Conservation (phyloP, 345 rosid genomes). For the Rhodamnia rubescens region DNA sequence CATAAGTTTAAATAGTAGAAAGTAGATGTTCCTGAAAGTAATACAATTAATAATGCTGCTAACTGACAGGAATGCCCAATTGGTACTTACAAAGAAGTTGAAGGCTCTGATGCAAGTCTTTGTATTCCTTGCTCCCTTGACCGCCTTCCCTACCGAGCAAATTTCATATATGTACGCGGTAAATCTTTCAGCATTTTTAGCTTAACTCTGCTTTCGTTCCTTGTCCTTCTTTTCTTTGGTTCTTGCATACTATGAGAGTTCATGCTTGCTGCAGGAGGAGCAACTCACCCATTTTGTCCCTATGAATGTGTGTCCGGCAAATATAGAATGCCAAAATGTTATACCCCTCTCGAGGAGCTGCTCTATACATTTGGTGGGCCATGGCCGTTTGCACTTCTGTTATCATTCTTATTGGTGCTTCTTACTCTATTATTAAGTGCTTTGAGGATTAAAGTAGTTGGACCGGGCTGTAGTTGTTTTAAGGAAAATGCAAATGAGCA, state of each 20-base stretch:
- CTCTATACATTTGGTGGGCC: conserved; percentile 92
- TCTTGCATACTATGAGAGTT: conserved; percentile 11
- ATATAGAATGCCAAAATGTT: conserved; percentile 95
- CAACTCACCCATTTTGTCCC: conserved; percentile 54
- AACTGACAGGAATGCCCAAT: conserved; percentile 82
- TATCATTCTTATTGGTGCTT: conserved; percentile 57
- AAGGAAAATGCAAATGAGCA: conserved; percentile 47
- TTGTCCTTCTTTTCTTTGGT: background rate
- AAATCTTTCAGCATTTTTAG: background rate
- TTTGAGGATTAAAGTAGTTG: conserved; percentile 61
- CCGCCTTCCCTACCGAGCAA: conserved; percentile 74
- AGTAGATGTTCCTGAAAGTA: background rate
- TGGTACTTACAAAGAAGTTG: conserved; percentile 82
- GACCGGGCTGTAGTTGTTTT: conserved; percentile 37
- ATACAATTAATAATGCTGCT: background rate
- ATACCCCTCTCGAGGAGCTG: conserved; percentile 93
- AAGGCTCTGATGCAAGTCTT: conserved; percentile 76
- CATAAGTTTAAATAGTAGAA: background rate
- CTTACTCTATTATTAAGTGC: conserved; percentile 60
- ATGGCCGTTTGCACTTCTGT: conserved; percentile 63
- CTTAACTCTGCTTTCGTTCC: background rate
- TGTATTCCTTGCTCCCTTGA: conserved; percentile 79
- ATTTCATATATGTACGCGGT: conserved; percentile 82
- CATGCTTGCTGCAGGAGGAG: conserved; percentile 63
- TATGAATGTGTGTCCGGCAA: conserved; percentile 83